These are phyloP conservation scores for Serendipita sp. DNA, from an alignment of 768 basidiomycete species.

Conservation along the genomic window DNA sequence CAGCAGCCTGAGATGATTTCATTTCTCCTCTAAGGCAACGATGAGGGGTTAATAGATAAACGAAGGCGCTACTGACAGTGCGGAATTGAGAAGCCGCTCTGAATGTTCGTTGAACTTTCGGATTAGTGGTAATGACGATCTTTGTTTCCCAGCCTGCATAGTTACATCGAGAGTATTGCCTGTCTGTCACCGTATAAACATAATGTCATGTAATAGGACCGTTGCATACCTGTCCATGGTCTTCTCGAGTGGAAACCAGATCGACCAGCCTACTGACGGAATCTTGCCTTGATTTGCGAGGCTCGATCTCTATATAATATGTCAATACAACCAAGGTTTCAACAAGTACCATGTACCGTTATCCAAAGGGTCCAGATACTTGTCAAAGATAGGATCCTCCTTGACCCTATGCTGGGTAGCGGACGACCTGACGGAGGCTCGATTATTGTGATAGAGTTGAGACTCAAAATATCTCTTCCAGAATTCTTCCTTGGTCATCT, in stretches of 20 bases:
- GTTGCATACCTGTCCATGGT: slow-evolving; percentile 63
- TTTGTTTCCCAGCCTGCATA: slow-evolving; percentile 88
- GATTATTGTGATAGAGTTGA: slow-evolving; percentile 86
- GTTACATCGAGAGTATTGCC: slow-evolving; percentile 83
- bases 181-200: slow-evolving; percentile 32
- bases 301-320: slow-evolving; percentile 47
- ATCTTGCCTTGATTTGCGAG: slow-evolving; percentile 48
- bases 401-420: slow-evolving; percentile 72
- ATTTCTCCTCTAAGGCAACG: not conserved
- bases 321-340: not conserved
- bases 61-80: slow-evolving; percentile 33
- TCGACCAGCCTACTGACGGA: slow-evolving; percentile 66
- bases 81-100: slow-evolving; percentile 68
- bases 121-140: slow-evolving; percentile 78
- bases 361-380: slow-evolving; percentile 90
- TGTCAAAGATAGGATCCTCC: slow-evolving; percentile 87
- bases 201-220: slow-evolving; percentile 6
- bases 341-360: slow-evolving; percentile 44
- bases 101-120: slow-evolving; percentile 97
- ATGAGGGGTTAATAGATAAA: not conserved
- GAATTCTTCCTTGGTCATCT: slow-evolving; percentile 85
- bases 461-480: slow-evolving; percentile 97
- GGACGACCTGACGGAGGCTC: slow-evolving; percentile 79
- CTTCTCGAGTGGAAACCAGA: slow-evolving; percentile 75
- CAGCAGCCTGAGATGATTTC: not conserved